Conservation (phyloP, 2,329 filamentous ascomycete species). For the Penicillium brevicompactum region DNA sequence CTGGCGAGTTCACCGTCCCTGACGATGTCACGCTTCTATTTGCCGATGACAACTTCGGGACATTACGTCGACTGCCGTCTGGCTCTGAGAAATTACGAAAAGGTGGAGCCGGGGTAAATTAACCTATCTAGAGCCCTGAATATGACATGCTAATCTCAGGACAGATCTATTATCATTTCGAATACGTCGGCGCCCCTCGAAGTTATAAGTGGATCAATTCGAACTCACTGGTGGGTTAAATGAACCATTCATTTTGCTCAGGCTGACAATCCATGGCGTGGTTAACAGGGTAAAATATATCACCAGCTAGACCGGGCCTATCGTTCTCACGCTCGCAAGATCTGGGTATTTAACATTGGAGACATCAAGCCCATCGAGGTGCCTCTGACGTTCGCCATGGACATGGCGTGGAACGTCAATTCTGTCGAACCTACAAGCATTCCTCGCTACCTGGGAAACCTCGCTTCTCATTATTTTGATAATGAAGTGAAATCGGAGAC, state of each 20-base stretch:
- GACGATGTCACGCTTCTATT: slow-evolving; percentile 70
- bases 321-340: slow-evolving; percentile 58
- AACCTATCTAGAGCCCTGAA: neutral
- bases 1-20: slow-evolving; percentile 56
- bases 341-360: slow-evolving; percentile 70
- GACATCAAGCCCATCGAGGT: slow-evolving; percentile 63
- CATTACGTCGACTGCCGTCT: slow-evolving; percentile 63
- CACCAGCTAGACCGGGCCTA: slow-evolving; percentile 46
- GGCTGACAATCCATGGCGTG: neutral
- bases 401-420: slow-evolving; percentile 44
- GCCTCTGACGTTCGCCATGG: slow-evolving; percentile 10
- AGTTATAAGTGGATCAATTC: slow-evolving; percentile 69
- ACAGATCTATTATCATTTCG: slow-evolving; percentile 55
- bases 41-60: slow-evolving; percentile 71
- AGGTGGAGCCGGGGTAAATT: slow-evolving; percentile 62
- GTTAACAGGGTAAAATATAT: slow-evolving; percentile 13
- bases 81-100: slow-evolving; percentile 60
- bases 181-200: slow-evolving; percentile 64
- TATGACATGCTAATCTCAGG: neutral
- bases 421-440: slow-evolving; percentile 63
- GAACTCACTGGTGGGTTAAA: slow-evolving; percentile 52
- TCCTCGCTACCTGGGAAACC: slow-evolving; percentile 58
- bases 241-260: neutral
- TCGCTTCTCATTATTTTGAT: slow-evolving; percentile 62
- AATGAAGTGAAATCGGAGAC: slow-evolving; percentile 50